Conservation (phyloP, 441 rosid genomes). For the Adansonia grandidieri region DNA sequence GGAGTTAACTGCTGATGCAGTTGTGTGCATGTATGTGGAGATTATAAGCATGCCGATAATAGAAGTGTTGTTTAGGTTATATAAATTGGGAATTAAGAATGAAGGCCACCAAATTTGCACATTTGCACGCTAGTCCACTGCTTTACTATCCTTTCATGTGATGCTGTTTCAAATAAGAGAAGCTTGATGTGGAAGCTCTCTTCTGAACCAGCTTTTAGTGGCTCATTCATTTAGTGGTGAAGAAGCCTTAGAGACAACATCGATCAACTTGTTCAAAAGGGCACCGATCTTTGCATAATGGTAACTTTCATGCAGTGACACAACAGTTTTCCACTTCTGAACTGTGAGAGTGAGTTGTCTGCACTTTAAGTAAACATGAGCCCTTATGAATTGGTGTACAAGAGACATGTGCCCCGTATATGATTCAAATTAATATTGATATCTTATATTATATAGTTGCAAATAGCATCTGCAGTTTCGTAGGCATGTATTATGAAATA, state of each 20-base stretch:
- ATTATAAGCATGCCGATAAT: not conserved
- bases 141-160: too few relatives aligned
- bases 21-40: not conserved
- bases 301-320: not conserved
- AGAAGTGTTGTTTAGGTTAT: not conserved
- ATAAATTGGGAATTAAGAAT: not conserved
- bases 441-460: not conserved
- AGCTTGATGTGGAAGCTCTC: too few relatives aligned
- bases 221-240: not conserved
- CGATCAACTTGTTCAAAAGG: not conserved
- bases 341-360: constrained; percentile 2
- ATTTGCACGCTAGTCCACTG: not conserved
- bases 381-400: not conserved
- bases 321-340: constrained; percentile 1
- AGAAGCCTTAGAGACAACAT: not conserved
- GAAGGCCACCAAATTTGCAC: not conserved
- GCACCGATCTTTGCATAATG: not conserved
- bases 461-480: not conserved
- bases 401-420: not conserved
- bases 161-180: too few relatives aligned
- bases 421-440: not conserved
- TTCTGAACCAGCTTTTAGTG: too few relatives aligned
- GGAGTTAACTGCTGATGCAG: not conserved
- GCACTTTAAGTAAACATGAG: constrained; percentile 14
- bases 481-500: not conserved